These are phyloP conservation scores for Saccharomycopsis phalli DNA, from an alignment of 1,139 yeast genomes.

Conservation along the genomic window DNA sequence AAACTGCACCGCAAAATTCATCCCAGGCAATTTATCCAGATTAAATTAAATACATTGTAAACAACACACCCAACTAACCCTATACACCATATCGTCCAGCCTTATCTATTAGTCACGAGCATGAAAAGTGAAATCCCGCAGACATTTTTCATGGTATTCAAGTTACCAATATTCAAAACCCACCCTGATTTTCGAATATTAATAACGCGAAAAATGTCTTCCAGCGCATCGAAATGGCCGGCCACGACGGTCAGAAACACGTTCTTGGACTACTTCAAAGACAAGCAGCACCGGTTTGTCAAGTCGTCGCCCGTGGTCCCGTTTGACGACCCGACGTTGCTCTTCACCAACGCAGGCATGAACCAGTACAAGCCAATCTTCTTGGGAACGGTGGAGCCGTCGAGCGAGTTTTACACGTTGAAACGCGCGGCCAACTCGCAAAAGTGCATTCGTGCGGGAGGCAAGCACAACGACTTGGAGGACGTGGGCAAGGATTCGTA, in stretches of 20 bases:
- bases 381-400: conserved; percentile 93
- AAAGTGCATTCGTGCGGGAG: conserved; percentile 98
- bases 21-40: too few relatives aligned
- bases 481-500: conserved; percentile 97
- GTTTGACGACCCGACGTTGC: conserved; percentile 91
- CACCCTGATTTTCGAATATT: neutral
- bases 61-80: too few relatives aligned
- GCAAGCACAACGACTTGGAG: conserved; percentile 96
- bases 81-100: too few relatives aligned
- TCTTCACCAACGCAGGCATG: conserved; percentile 98
- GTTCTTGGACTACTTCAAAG: conserved; percentile 70
- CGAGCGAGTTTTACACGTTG: conserved; percentile 73
- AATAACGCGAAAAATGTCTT: neutral
- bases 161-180: neutral
- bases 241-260: conserved; percentile 77
- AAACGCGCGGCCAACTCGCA: conserved; percentile 93
- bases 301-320: conserved; percentile 95
- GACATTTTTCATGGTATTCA: too few relatives aligned
- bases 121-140: too few relatives aligned
- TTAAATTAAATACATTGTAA: too few relatives aligned
- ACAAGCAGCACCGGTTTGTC: conserved; percentile 64
- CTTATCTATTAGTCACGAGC: too few relatives aligned
- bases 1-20: too few relatives aligned
- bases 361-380: conserved; percentile 97
- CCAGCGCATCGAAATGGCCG: conserved; percentile 37